phyloP scores from a whole-genome alignment of 1,284 basidiomycete genomes.

The Sphaerobolus stellatus region DNA sequence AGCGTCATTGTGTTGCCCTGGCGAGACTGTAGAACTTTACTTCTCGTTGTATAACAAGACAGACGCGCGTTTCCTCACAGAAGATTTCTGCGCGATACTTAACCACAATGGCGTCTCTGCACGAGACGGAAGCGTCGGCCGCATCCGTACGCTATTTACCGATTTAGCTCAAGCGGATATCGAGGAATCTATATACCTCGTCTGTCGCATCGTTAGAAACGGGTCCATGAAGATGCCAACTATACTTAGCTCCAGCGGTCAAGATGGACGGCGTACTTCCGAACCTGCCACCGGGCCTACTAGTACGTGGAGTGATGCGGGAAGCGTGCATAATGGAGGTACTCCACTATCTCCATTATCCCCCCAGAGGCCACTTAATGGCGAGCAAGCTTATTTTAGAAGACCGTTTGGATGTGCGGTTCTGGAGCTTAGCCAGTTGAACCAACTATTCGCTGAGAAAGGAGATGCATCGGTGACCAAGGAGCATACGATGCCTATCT shows the following conservation, averaged over 20 bases:
- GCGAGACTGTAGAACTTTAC: conserved; percentile 90
- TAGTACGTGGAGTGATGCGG: conserved; percentile 15
- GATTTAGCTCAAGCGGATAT: conserved; percentile 87
- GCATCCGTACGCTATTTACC: conserved; percentile 83
- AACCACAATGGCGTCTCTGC: conserved; percentile 90
- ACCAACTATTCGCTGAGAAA: conserved; percentile 63
- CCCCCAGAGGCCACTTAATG: conserved; percentile 7
- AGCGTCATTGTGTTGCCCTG: conserved; percentile 84
- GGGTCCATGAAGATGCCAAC: conserved; percentile 79
- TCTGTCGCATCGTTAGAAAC: conserved; percentile 89
- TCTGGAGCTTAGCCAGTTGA: conserved; percentile 79
- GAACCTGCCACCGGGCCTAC: conserved; percentile 41
- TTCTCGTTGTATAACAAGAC: conserved; percentile 91
- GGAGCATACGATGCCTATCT: conserved; percentile 90
- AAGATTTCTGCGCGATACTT: conserved; percentile 88
- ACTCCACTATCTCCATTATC: conserved; percentile 22
- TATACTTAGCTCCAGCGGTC: conserved; percentile 50
- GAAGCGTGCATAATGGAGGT: conserved; percentile 12
- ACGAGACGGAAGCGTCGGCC: conserved; percentile 50
- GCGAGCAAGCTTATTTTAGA: conserved; percentile 53
- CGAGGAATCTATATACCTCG: conserved; percentile 79
- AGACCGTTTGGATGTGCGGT: conserved; percentile 94
- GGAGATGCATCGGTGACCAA: conserved; percentile 58
- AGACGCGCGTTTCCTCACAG: conserved; percentile 85
- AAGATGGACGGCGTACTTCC: conserved; percentile 47